phyloP scores from a whole-genome alignment of 1,284 basidiomycete species.

The Sporisorium exsertum region DNA sequence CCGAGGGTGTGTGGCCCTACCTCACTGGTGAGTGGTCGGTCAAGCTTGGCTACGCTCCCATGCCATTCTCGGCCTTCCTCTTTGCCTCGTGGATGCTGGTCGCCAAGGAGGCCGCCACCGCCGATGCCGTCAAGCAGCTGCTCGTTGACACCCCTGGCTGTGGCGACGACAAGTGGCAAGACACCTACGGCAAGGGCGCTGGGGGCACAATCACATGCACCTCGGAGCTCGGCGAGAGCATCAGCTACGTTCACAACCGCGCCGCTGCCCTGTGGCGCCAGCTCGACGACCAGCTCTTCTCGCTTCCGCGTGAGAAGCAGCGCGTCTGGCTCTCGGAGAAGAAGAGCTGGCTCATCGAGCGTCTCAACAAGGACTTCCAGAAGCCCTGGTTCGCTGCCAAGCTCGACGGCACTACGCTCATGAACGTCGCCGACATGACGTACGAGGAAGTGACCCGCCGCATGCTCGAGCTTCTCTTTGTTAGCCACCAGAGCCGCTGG shows the following conservation, averaged over 20 bases:
- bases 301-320: constrained; percentile 93
- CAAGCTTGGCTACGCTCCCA: constrained; percentile 86
- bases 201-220: constrained; percentile 96
- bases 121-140: constrained; percentile 91
- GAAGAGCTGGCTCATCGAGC: constrained; percentile 87
- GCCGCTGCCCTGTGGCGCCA: constrained; percentile 98
- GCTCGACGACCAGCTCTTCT: constrained; percentile 91
- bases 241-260: constrained; percentile 90
- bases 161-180: constrained; percentile 90
- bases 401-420: constrained; percentile 74
- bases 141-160: constrained; percentile 95
- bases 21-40: constrained; percentile 94
- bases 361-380: constrained; percentile 93
- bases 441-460: constrained; percentile 95
- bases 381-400: constrained; percentile 74
- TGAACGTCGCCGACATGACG: constrained; percentile 94
- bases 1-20: constrained; percentile 97
- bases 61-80: constrained; percentile 96
- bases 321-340: constrained; percentile 86
- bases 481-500: constrained; percentile 91
- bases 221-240: constrained; percentile 97
- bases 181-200: constrained; percentile 86
- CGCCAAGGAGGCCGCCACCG: constrained; percentile 96
- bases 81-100: constrained; percentile 98
- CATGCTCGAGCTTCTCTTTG: constrained; percentile 92